phyloP scores from a whole-genome alignment of 352 stramenopile genomes.

The Phytopythium delawarense region DNA sequence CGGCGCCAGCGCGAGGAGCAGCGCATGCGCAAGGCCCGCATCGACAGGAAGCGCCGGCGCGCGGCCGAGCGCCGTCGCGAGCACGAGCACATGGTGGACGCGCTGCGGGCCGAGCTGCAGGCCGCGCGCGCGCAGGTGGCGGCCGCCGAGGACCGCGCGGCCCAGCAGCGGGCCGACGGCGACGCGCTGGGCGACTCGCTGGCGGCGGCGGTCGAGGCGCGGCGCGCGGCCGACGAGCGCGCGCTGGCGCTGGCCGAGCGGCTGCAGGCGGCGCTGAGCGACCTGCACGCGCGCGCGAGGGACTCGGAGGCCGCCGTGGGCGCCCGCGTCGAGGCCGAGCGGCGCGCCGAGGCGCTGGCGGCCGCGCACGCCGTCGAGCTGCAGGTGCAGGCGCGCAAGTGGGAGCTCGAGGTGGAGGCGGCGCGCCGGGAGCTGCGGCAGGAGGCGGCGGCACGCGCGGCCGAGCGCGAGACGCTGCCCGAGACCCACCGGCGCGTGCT shows the following conservation, averaged over 20 bases:
- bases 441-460: slow-evolving; percentile 33
- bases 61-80: slow-evolving; percentile 57
- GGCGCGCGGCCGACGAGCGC: slow-evolving; percentile 37
- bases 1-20: slow-evolving; percentile 53
- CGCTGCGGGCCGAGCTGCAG: slow-evolving; percentile 33
- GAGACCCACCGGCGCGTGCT: slow-evolving; percentile 52
- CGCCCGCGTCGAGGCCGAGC: slow-evolving; percentile 39
- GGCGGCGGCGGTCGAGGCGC: slow-evolving; percentile 27
- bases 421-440: slow-evolving; percentile 30
- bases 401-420: slow-evolving; percentile 43
- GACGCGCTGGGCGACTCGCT: slow-evolving; percentile 16
- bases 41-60: slow-evolving; percentile 72
- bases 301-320: slow-evolving; percentile 55
- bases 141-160: slow-evolving; percentile 11
- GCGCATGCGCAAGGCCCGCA: slow-evolving; percentile 57
- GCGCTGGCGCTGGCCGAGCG: slow-evolving; percentile 51
- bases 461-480: slow-evolving; percentile 53
- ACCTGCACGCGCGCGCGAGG: slow-evolving; percentile 66
- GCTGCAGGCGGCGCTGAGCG: slow-evolving; percentile 53
- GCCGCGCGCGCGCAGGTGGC: slow-evolving; percentile 13
- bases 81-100: slow-evolving; percentile 43
- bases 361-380: slow-evolving; percentile 44
- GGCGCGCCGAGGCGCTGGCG: slow-evolving; percentile 41
- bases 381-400: slow-evolving; percentile 58
- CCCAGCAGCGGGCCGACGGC: slow-evolving; percentile 22